phyloP scores from a whole-genome alignment of 306 rosid species.

The Sindora glabra region DNA sequence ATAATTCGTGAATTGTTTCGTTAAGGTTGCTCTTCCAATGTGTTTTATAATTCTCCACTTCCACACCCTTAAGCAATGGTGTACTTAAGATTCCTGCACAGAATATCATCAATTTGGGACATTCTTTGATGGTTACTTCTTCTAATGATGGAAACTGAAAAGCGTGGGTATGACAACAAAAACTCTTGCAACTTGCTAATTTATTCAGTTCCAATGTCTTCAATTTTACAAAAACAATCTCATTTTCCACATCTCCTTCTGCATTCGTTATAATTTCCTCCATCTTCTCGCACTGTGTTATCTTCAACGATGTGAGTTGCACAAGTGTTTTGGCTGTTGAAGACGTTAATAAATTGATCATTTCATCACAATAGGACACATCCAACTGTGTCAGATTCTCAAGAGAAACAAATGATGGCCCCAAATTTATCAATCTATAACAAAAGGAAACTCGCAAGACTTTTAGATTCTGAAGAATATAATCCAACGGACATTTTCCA shows the following conservation, averaged over 20 bases:
- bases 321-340: not conserved
- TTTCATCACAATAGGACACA: rapidly evolving
- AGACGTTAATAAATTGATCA: not conserved
- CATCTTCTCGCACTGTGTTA: rapidly evolving
- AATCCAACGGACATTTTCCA: not conserved
- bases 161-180: not conserved
- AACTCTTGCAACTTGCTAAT: not conserved
- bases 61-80: not conserved
- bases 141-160: not conserved
- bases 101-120: not conserved
- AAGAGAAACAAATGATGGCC: not conserved
- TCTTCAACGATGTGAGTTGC: not conserved
- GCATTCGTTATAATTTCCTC: not conserved
- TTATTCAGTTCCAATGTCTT: rapidly evolving
- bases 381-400: not conserved
- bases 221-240: not conserved
- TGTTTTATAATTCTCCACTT: not conserved
- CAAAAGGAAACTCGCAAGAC: not conserved
- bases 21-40: not conserved
- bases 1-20: not conserved
- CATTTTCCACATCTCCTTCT: not conserved
- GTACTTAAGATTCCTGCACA: not conserved
- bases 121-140: not conserved
- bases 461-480: not conserved
- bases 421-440: not conserved